phyloP scores from a whole-genome alignment of 305 asterid species.

The Solanum hybrid region DNA sequence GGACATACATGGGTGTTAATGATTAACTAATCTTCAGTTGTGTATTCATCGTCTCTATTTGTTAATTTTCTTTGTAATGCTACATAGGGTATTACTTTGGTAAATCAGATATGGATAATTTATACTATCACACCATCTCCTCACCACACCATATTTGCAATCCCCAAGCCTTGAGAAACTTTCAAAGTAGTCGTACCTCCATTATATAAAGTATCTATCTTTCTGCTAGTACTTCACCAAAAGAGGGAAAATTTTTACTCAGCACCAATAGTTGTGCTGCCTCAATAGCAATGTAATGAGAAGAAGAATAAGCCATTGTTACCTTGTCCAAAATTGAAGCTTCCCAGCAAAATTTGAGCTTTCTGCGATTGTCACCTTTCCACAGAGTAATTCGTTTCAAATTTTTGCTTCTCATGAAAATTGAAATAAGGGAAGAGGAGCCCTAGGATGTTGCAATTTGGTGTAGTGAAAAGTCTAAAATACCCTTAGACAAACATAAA shows the following conservation, averaged over 20 bases:
- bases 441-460: background rate
- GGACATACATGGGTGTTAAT: background rate
- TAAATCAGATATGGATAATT: background rate
- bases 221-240: background rate
- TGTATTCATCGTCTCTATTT: background rate
- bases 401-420: background rate
- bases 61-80: background rate
- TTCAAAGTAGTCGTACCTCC: background rate
- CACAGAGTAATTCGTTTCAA: background rate
- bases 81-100: background rate
- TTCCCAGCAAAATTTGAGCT: background rate
- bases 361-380: background rate
- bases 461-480: background rate
- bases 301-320: background rate
- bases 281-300: background rate
- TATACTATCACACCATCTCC: background rate
- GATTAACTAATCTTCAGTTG: background rate
- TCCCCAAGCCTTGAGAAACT: background rate
- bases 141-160: background rate
- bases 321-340: background rate
- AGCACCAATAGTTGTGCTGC: background rate
- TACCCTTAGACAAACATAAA: background rate
- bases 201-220: background rate
- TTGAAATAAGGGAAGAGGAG: background rate
- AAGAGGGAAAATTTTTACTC: background rate